A percentile compares a stretch with the other conserved stretches of the same genome.
Evolutionary conservation across 2,329 filamentous ascomycete genomes (phyloP).

Genomic region (Aspergillus sclerotialis): DNA sequence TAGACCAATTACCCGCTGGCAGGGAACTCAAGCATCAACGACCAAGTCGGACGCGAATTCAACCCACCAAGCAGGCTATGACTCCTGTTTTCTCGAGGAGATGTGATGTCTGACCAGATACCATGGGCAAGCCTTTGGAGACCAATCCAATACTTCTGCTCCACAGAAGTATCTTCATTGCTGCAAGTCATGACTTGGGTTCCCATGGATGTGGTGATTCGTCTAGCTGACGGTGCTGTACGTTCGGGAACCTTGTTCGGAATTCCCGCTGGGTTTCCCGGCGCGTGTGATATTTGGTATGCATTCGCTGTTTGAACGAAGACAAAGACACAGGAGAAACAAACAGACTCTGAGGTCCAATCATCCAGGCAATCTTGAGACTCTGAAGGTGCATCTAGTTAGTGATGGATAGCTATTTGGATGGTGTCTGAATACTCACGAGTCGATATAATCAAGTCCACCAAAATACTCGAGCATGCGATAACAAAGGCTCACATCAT

Average conservation of each 20-base stretch:
- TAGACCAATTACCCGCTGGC: conserved; percentile 1
- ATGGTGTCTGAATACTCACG: too few species aligned
- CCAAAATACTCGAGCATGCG: conserved; percentile 45
- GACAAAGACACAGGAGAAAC: too few species aligned
- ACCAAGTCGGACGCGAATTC: conserved; percentile 30
- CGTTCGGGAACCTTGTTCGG: conserved; percentile 9
- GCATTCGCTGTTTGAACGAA: too few species aligned
- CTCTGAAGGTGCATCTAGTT: neutral
- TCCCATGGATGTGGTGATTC: conserved; percentile 23
- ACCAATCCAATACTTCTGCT: conserved; percentile 31
- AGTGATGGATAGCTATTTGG: neutral
- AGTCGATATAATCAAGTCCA: conserved; percentile 42
- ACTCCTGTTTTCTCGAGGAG: conserved; percentile 3
- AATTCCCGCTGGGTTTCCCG: conserved; percentile 4
- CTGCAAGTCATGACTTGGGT: conserved; percentile 34
- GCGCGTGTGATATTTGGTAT: conserved; percentile 1
- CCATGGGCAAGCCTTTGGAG: conserved; percentile 26
- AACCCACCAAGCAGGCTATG: conserved; percentile 16
- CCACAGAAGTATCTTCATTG: conserved; percentile 30
- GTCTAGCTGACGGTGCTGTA: conserved; percentile 8
- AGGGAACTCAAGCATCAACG: conserved; percentile 33
- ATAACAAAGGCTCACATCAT: conserved; percentile 39
- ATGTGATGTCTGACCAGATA: conserved; percentile 16
- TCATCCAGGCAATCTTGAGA: conserved; percentile 19
- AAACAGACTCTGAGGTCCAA: conserved; percentile 7